phyloP scores from a whole-genome alignment of 179 eudicot species.

The Drosera spatulata region DNA sequence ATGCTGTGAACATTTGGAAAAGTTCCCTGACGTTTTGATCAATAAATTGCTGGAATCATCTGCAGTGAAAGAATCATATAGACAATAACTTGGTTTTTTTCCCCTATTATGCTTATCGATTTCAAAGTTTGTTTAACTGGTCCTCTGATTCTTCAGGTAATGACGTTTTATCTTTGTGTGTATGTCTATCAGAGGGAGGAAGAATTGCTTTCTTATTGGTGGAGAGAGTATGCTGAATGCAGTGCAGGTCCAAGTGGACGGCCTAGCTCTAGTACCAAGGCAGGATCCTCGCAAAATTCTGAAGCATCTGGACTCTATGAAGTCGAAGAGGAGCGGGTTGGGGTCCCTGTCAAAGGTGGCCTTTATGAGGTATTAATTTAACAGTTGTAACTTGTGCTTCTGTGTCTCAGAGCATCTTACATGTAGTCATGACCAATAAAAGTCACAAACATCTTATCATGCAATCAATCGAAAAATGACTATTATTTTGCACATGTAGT shows the following conservation, averaged over 20 bases:
- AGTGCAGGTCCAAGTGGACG: slow-evolving; percentile 81
- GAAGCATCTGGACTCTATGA: slow-evolving; percentile 21
- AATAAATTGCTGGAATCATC: too few species aligned
- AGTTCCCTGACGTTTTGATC: too few species aligned
- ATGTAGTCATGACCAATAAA: too few species aligned
- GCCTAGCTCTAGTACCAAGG: slow-evolving; percentile 20
- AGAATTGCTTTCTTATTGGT: slow-evolving; percentile 86
- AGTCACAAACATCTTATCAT: too few species aligned
- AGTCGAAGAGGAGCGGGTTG: slow-evolving; percentile 91
- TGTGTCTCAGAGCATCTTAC: too few species aligned
- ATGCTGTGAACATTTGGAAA: too few species aligned
- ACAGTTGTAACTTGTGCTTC: neutral
- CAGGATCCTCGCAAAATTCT: slow-evolving; percentile 14
- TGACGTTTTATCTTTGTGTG: too few species aligned
- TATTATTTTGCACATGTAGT: too few species aligned
- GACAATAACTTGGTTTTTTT: too few species aligned
- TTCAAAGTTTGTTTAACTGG: neutral
- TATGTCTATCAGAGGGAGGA: slow-evolving; percentile 59
- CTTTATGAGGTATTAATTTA: slow-evolving; percentile 66
- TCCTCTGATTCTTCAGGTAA: neutral
- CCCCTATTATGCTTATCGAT: neutral
- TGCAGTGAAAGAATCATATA: too few species aligned
- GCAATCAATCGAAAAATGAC: too few species aligned
- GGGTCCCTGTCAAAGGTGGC: slow-evolving; percentile 99
- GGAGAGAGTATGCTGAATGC: slow-evolving; percentile 98